These are phyloP conservation scores for Fusarium sp. DNA, from an alignment of 2,329 filamentous ascomycete genomes.

Conservation along the genomic window DNA sequence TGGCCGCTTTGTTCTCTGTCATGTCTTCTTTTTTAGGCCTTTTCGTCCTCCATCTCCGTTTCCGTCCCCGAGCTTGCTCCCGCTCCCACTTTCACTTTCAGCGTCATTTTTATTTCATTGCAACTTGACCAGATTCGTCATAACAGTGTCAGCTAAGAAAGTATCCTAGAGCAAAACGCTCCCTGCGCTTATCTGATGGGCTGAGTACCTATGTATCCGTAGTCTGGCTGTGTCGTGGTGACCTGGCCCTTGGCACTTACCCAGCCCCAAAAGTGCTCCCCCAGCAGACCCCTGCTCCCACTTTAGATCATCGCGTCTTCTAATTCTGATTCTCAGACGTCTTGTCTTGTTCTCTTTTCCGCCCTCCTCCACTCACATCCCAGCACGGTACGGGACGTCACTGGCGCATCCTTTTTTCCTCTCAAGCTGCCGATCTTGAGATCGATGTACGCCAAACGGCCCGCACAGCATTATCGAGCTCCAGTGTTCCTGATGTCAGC, in stretches of 20 bases:
- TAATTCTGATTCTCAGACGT: slow-evolving; percentile 17
- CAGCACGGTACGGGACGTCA: slow-evolving; percentile 45
- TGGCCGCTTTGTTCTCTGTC: slow-evolving; percentile 24
- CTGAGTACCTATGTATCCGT: not conserved
- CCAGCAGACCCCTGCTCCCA: slow-evolving; percentile 28
- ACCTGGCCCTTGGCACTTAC: slow-evolving; percentile 8
- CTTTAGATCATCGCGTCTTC: slow-evolving; percentile 39
- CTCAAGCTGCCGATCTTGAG: slow-evolving; percentile 45
- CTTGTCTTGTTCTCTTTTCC: slow-evolving; percentile 8
- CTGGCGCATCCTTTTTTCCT: slow-evolving; percentile 42
- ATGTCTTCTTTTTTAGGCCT: slow-evolving; percentile 33
- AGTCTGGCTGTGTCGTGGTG: slow-evolving; percentile 6
- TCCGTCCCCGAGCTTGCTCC: slow-evolving; percentile 14
- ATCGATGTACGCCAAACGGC: slow-evolving; percentile 48
- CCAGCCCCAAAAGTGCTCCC: slow-evolving; percentile 25
- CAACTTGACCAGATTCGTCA: slow-evolving; percentile 4
- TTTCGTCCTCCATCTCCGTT: slow-evolving; percentile 33
- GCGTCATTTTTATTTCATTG: slow-evolving; percentile 9
- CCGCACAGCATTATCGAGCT: slow-evolving; percentile 36
- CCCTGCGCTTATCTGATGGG: not conserved
- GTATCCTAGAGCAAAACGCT: not conserved
- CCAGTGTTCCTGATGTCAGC: slow-evolving; percentile 39
- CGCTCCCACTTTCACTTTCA: slow-evolving; percentile 1
- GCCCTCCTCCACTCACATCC: slow-evolving; percentile 42
- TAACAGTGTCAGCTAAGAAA: not conserved